Conservation (phyloP, 768 basidiomycete genomes). For the Lentinula detonsa region DNA sequence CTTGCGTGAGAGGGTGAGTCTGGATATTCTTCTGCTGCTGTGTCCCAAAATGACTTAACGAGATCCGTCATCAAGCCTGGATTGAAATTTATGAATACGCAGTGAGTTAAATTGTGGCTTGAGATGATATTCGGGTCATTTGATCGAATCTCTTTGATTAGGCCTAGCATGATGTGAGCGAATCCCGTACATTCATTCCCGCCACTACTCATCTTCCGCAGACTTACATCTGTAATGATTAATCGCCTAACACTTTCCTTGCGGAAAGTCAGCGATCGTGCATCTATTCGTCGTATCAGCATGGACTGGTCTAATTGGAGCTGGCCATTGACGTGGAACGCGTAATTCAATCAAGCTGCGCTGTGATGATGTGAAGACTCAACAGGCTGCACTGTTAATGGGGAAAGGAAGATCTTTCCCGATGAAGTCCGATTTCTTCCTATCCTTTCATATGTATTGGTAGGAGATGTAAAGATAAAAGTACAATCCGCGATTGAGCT, state of each 20-base stretch:
- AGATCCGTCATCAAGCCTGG: slow-evolving; percentile 12
- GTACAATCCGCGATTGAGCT: too few relatives aligned
- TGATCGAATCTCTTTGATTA: background rate
- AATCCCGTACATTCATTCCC: background rate
- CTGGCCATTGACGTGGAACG: background rate
- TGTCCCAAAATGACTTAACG: background rate
- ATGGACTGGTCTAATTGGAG: background rate
- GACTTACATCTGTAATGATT: slow-evolving; percentile 24
- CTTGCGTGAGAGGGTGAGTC: slow-evolving; percentile 17
- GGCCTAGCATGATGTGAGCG: slow-evolving; percentile 18
- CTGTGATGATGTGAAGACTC: background rate
- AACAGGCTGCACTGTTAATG: too few relatives aligned
- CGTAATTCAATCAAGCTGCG: background rate
- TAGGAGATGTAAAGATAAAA: too few relatives aligned
- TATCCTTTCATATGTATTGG: too few relatives aligned
- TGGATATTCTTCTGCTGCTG: background rate
- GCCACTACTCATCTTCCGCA: background rate
- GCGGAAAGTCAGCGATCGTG: slow-evolving; percentile 6
- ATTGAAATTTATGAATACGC: slow-evolving; percentile 22
- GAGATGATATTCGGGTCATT: background rate
- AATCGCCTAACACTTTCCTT: slow-evolving; percentile 22
- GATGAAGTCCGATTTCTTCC: too few relatives aligned
- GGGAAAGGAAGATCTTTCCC: too few relatives aligned
- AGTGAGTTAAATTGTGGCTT: slow-evolving; percentile 13
- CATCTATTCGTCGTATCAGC: background rate